These are phyloP conservation scores for Tarenaya hassleriana DNA, from an alignment of 345 rosid species.

Conservation along the genomic window DNA sequence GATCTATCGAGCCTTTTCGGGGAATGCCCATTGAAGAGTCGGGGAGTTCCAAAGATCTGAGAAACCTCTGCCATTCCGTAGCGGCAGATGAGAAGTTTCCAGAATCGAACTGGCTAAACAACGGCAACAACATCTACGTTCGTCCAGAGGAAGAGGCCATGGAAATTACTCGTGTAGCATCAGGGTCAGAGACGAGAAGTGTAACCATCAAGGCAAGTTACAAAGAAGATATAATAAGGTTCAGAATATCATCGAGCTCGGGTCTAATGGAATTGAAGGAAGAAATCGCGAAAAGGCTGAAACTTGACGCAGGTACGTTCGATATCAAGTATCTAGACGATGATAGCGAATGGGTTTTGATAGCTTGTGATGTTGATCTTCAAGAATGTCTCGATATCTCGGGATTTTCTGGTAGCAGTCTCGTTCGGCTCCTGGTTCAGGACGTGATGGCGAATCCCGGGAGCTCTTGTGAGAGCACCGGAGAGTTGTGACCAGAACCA, in stretches of 20 bases:
- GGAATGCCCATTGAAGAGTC: constrained; percentile 54
- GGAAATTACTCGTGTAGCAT: not conserved
- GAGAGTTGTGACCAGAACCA: constrained; percentile 20
- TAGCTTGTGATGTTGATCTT: constrained; percentile 76
- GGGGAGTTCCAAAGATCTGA: constrained; percentile 65
- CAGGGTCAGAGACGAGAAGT: constrained; percentile 34
- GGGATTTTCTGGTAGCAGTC: constrained; percentile 43
- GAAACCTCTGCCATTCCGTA: constrained; percentile 47
- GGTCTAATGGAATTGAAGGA: constrained; percentile 58
- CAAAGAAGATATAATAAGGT: constrained; percentile 73
- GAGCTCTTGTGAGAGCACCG: constrained; percentile 90
- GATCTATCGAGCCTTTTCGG: constrained; percentile 43
- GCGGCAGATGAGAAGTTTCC: constrained; percentile 38
- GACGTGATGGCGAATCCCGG: constrained; percentile 58
- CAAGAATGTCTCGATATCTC: constrained; percentile 72
- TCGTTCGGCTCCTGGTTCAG: constrained; percentile 59
- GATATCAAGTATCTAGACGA: constrained; percentile 82
- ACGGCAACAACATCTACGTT: constrained; percentile 17
- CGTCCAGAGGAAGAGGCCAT: not conserved
- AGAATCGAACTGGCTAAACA: constrained; percentile 36
- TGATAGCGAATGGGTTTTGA: constrained; percentile 76
- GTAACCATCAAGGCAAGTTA: constrained; percentile 74
- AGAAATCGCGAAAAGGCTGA: constrained; percentile 83
- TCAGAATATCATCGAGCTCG: constrained; percentile 47
- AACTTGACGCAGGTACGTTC: constrained; percentile 62